Percentiles rank a stretch among this genome's conserved stretches.
Evolutionary conservation across 2,329 filamentous ascomycete species (phyloP).

Genomic region (Chaetomium globosum): DNA sequence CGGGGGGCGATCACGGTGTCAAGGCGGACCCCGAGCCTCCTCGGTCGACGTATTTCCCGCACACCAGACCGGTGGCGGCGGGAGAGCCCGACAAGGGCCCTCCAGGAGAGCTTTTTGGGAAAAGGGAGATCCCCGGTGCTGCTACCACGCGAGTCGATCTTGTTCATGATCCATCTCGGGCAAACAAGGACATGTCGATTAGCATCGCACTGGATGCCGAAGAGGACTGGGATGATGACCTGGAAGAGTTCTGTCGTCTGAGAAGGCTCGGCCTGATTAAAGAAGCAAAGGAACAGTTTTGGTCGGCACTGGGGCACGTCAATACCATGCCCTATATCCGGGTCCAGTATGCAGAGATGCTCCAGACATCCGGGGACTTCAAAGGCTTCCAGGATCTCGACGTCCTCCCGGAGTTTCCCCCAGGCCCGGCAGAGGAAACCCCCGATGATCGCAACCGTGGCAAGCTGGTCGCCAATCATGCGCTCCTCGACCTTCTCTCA

Average conservation of each 20-base stretch:
- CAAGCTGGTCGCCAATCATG: slow-evolving; percentile 22
- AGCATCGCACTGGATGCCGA: slow-evolving; percentile 24
- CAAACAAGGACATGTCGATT: slow-evolving; percentile 24
- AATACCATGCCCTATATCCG: slow-evolving; percentile 22
- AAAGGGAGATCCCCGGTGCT: neutral
- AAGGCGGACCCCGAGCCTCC: neutral
- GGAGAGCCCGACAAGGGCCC: neutral
- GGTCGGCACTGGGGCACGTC: slow-evolving; percentile 20
- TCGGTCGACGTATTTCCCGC: too few species aligned
- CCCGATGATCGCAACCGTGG: slow-evolving; percentile 8
- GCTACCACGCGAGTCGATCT: slow-evolving; percentile 17
- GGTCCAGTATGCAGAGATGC: slow-evolving; percentile 31
- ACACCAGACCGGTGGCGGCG: neutral
- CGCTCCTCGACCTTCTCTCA: slow-evolving; percentile 25
- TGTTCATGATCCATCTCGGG: slow-evolving; percentile 25
- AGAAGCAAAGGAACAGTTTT: slow-evolving; percentile 28
- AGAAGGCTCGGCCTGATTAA: slow-evolving; percentile 26
- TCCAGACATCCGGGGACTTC: slow-evolving; percentile 26
- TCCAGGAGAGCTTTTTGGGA: neutral
- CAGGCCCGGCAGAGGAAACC: neutral
- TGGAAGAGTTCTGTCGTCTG: slow-evolving; percentile 30
- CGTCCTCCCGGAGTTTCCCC: neutral
- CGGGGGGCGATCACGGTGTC: neutral
- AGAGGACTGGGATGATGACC: slow-evolving; percentile 24
- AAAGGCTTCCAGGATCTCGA: slow-evolving; percentile 13